A percentile compares a stretch with the other conserved stretches of the same genome.
These are phyloP conservation scores for Apiotrichum gracile DNA, from an alignment of 1,284 basidiomycete species.

Conservation along the genomic window DNA sequence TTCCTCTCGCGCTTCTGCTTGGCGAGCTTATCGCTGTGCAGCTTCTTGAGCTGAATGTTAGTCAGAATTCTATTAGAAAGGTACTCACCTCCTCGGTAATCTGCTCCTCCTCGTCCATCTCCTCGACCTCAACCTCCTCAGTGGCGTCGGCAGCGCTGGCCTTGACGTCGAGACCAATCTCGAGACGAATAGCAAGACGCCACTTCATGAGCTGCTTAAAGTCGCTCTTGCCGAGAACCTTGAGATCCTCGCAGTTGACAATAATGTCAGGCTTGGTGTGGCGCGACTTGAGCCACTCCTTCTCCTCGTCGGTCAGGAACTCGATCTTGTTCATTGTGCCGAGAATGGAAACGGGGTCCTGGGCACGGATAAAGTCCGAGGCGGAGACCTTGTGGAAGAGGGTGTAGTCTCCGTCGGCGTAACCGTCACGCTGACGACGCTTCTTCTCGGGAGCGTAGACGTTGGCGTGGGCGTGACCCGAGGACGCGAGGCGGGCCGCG, in stretches of 20 bases:
- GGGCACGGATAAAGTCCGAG: conserved; percentile 63
- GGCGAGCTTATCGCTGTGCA: conserved; percentile 70
- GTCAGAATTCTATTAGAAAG: background rate
- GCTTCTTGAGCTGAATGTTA: conserved; percentile 63
- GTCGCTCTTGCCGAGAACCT: conserved; percentile 95
- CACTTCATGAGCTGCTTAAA: conserved; percentile 93
- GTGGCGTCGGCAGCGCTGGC: conserved; percentile 66
- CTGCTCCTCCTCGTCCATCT: conserved; percentile 76
- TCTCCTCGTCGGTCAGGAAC: conserved; percentile 79
- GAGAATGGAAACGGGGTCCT: conserved; percentile 72
- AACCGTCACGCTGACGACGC: conserved; percentile 85
- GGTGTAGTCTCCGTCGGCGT: conserved; percentile 90
- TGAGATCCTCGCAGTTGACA: conserved; percentile 82
- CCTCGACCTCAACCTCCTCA: conserved; percentile 70
- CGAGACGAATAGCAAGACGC: conserved; percentile 75
- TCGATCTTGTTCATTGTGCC: conserved; percentile 78
- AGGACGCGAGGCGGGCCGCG: conserved; percentile 26
- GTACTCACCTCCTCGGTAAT: conserved; percentile 75
- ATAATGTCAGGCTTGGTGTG: conserved; percentile 75
- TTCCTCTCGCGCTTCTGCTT: conserved; percentile 77
- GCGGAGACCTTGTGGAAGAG: conserved; percentile 73
- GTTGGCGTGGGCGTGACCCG: conserved; percentile 60
- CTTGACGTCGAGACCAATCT: conserved; percentile 77
- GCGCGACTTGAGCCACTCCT: conserved; percentile 68
- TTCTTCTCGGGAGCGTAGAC: conserved; percentile 98